phyloP scores from a whole-genome alignment of 1,284 basidiomycete species.

The Rhodotorula sp. region DNA sequence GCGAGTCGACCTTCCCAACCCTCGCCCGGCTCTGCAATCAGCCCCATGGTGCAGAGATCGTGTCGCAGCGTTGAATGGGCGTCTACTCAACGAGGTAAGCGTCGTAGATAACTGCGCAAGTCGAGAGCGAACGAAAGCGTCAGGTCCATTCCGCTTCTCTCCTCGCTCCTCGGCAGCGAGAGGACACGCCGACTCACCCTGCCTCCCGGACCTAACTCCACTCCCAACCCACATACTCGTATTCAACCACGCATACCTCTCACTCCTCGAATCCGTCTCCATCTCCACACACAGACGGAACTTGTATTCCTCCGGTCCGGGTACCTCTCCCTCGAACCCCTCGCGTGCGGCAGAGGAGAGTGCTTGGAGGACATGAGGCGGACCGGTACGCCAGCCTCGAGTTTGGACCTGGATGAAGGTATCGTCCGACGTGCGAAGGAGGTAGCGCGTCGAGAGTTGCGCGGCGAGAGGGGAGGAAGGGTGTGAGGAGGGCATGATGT shows the following conservation, averaged over 20 bases:
- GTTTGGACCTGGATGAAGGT: conserved; percentile 34
- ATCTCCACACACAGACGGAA: conserved; percentile 37
- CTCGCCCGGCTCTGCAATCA: no score
- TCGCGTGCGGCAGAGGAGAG: conserved; percentile 27
- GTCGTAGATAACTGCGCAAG: conserved; percentile 32
- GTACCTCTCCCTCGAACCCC: conserved; percentile 17
- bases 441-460: conserved; percentile 35
- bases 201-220: conserved; percentile 29
- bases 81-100: conserved; percentile 30
- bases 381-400: conserved; percentile 36
- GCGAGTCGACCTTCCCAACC: no score
- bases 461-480: conserved; percentile 27
- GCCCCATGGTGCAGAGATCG: not conserved
- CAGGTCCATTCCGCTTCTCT: no score
- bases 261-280: conserved; percentile 25
- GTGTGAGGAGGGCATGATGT: conserved; percentile 26
- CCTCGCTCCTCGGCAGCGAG: not conserved
- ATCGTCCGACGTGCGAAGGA: conserved; percentile 23
- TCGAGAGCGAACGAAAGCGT: not conserved
- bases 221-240: conserved; percentile 31
- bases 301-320: conserved; percentile 31
- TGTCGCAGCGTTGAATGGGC: not conserved
- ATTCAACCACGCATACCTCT: conserved; percentile 35
- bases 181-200: conserved; percentile 19
- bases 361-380: conserved; percentile 26